phyloP scores from a whole-genome alignment of 495 filamentous ascomycete species.

The Cairneyella variabilis region DNA sequence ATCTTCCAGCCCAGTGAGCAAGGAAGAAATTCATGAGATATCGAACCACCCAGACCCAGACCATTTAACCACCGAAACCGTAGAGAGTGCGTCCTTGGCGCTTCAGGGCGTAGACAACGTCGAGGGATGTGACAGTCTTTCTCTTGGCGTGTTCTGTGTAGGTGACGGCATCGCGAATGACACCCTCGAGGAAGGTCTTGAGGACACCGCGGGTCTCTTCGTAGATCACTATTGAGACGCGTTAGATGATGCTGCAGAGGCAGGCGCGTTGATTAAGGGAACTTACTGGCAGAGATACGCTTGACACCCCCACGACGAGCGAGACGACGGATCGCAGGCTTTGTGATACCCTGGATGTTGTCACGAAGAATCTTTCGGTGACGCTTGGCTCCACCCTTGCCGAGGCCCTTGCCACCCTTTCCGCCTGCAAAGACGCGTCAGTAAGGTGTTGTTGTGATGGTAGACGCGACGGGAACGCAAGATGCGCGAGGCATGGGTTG shows the following conservation, averaged over 20 bases:
- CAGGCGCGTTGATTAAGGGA: neutral
- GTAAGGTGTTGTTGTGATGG: conserved; percentile 11
- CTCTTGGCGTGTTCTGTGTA: conserved; percentile 64
- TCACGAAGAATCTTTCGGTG: conserved; percentile 99
- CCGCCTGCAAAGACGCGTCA: conserved; percentile 56
- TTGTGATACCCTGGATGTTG: conserved; percentile 99
- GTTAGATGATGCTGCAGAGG: conserved; percentile 2
- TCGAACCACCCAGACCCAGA: neutral
- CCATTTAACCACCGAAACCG: conserved; percentile 85
- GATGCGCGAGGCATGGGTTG: neutral
- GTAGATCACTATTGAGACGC: conserved; percentile 73
- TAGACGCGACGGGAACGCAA: conserved; percentile 1
- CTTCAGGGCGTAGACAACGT: conserved; percentile 94
- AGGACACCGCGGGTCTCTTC: conserved; percentile 99
- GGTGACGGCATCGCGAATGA: conserved; percentile 98
- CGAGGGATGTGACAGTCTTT: conserved; percentile 85
- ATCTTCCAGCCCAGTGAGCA: conserved; percentile 7
- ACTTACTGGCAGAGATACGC: conserved; percentile 88
- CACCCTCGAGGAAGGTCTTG: conserved; percentile 99
- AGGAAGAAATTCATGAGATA: conserved; percentile 22
- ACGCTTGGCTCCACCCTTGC: conserved; percentile 83
- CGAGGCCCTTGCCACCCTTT: conserved; percentile 96
- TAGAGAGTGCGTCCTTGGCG: conserved; percentile 93
- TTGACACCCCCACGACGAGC: conserved; percentile 99
- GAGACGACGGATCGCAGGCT: conserved; percentile 99